Percentiles rank a stretch among this genome's conserved stretches.
Conservation (phyloP, 2,329 filamentous ascomycete species). For the Pseudocercospora macadamiae region DNA sequence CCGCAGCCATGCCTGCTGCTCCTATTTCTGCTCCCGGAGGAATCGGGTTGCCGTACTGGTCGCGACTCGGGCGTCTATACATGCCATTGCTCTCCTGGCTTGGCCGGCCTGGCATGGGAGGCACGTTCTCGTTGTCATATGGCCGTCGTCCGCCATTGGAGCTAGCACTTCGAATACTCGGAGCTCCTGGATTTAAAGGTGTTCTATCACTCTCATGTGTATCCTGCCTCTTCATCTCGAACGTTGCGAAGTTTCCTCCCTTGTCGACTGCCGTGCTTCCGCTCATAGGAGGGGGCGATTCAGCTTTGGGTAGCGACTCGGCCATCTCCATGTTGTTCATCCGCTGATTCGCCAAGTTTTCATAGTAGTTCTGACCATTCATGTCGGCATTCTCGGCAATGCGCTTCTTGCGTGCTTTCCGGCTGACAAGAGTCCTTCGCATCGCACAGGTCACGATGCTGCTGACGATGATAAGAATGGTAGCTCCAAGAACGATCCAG, state of each 20-base stretch:
- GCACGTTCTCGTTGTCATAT: conserved; percentile 44
- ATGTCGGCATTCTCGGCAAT: conserved; percentile 96
- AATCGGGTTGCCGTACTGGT: conserved; percentile 67
- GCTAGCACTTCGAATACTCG: conserved; percentile 54
- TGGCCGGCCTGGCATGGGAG: conserved; percentile 41
- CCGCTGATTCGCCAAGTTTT: conserved; percentile 49
- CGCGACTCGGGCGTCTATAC: conserved; percentile 47
- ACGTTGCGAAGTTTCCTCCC: conserved; percentile 62
- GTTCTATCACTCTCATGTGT: conserved; percentile 65
- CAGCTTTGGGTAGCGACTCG: conserved; percentile 49
- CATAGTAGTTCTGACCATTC: conserved; percentile 90
- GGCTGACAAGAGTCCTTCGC: conserved; percentile 85
- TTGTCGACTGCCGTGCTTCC: conserved; percentile 61
- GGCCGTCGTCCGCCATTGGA: conserved; percentile 40
- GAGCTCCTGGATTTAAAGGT: conserved; percentile 67
- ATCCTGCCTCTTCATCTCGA: conserved; percentile 63
- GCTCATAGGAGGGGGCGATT: conserved; percentile 57
- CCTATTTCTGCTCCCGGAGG: conserved; percentile 37
- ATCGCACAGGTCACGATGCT: conserved; percentile 90
- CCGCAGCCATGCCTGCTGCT: conserved; percentile 29
- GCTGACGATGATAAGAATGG: conserved; percentile 79
- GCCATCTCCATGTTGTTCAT: conserved; percentile 33
- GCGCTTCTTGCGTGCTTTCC: conserved; percentile 88
- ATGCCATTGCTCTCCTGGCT: conserved; percentile 38
- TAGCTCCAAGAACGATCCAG: conserved; percentile 88